Percentiles rank a stretch among this genome's conserved stretches.
Evolutionary conservation across 169 alveolate genomes (phyloP).

Genomic region (Theileria equi): DNA sequence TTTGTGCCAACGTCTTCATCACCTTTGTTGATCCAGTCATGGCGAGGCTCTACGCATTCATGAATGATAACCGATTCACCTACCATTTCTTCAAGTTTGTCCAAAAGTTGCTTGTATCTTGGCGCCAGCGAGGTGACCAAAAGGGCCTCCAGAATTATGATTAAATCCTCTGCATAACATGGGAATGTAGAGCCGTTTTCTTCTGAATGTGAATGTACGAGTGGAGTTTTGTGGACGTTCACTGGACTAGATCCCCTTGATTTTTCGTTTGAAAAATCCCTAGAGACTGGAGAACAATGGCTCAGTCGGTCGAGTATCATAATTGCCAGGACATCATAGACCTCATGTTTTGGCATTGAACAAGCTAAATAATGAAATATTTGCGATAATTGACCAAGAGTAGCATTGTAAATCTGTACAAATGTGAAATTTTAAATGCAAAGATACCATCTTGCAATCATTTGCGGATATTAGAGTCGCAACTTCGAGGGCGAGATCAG

Average conservation of each 20-base stretch:
- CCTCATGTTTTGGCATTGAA: slow-evolving; percentile 20
- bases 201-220: too few relatives aligned
- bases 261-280: too few relatives aligned
- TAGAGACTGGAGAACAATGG: slow-evolving; percentile 5
- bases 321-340: slow-evolving; percentile 28
- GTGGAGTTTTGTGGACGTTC: too few relatives aligned
- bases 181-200: too few relatives aligned
- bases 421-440: neutral
- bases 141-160: slow-evolving; percentile 37
- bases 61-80: neutral
- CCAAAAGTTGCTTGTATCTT: slow-evolving; percentile 26
- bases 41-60: neutral
- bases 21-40: neutral
- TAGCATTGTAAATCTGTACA: slow-evolving; percentile 25
- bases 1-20: neutral
- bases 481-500: slow-evolving; percentile 10
- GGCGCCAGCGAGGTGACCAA: slow-evolving; percentile 32
- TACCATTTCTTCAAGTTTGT: slow-evolving; percentile 22
- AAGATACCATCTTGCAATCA: slow-evolving; percentile 3
- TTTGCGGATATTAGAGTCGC: neutral
- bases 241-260: too few relatives aligned
- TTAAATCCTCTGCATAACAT: too few relatives aligned
- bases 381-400: slow-evolving; percentile 13
- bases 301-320: slow-evolving; percentile 12
- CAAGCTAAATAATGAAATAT: slow-evolving; percentile 44